These are phyloP conservation scores for Termitomyces sp. DNA, from an alignment of 768 basidiomycete genomes.

Conservation along the genomic window DNA sequence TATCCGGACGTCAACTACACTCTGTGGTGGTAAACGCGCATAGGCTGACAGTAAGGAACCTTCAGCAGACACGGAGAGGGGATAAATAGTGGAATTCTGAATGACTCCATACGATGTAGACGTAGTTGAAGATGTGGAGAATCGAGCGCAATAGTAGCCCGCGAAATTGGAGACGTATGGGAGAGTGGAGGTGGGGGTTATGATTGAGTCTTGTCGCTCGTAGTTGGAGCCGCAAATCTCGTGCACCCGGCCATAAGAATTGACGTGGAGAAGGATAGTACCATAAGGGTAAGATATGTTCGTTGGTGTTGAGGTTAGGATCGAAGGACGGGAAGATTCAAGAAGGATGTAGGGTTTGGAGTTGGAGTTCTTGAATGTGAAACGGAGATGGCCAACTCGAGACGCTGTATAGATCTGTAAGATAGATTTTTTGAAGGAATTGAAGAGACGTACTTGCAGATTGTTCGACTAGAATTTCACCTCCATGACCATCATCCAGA, in stretches of 20 bases:
- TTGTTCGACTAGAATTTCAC: conserved; percentile 50
- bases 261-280: conserved; percentile 30
- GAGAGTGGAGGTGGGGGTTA: conserved; percentile 45
- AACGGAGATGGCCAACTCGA: conserved; percentile 68
- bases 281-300: conserved; percentile 52
- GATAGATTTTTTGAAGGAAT: neutral
- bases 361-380: conserved; percentile 43
- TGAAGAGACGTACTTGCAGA: conserved; percentile 46
- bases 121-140: conserved; percentile 28
- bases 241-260: conserved; percentile 25
- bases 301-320: conserved; percentile 45
- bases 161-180: conserved; percentile 34
- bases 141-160: conserved; percentile 58
- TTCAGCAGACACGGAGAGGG: conserved; percentile 21
- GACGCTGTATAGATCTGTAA: conserved; percentile 44
- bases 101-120: conserved; percentile 39
- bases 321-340: conserved; percentile 59
- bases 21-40: conserved; percentile 33
- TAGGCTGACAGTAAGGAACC: conserved; percentile 50
- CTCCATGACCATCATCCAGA: conserved; percentile 46
- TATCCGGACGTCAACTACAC: conserved; percentile 56
- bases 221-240: conserved; percentile 62
- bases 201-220: conserved; percentile 56
- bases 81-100: conserved; percentile 32
- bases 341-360: conserved; percentile 53